Base-by-base conservation (phyloP, 2,329 filamentous ascomycete species). In the Neoascochyta sp. region DNA sequence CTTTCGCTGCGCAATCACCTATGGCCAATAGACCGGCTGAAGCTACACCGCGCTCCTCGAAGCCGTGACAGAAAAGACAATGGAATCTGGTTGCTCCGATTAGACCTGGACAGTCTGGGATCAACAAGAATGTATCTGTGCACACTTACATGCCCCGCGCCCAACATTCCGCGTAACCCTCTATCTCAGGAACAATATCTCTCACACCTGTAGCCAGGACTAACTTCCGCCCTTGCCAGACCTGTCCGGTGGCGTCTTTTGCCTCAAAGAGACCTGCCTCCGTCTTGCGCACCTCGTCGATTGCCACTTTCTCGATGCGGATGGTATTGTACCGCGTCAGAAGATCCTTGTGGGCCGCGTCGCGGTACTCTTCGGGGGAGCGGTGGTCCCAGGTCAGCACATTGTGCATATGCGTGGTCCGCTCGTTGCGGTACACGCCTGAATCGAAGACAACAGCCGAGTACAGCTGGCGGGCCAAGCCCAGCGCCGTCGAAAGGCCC, bases 121-220 rank as follows among this genome's bases (percentile, higher is more conserved):
- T n/a, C n/a, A n/a, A n/a, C n/a, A n/a, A n/a, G n/a, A n/a, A n/a
- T n/a, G n/a, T n/a, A n/a, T n/a, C n/a, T n/a, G n/a, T n/a, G n/a
- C n/a, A n/a, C n/a, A n/a, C n/a, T n/a, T 74, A 79, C 18, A 57
- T 55, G 21, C 58, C 54, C 4, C 20, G 13, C 0, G 54, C 49
- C 75, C 75, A 81, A 32, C 71, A 72, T 22, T 78, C 70, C 0
- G 42, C 61, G 38, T 75, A 81, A 0, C 78, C 77, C 1, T 21
- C 15, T 10, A 79, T 70, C 9, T 70, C 62, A 0, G 71, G 71
- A 17, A 71, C 47, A 0, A 74, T 42, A 40, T 81, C 78, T 14
- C 47, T 54, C 0, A 74, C 63, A 0, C 78, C 78, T 0, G 62
- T 75, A 0, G 74, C 76, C 0, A 82, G 54, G 1, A 76, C 68